phyloP scores from a whole-genome alignment of 768 basidiomycete genomes.

The Cyclocybe cylindracea region DNA sequence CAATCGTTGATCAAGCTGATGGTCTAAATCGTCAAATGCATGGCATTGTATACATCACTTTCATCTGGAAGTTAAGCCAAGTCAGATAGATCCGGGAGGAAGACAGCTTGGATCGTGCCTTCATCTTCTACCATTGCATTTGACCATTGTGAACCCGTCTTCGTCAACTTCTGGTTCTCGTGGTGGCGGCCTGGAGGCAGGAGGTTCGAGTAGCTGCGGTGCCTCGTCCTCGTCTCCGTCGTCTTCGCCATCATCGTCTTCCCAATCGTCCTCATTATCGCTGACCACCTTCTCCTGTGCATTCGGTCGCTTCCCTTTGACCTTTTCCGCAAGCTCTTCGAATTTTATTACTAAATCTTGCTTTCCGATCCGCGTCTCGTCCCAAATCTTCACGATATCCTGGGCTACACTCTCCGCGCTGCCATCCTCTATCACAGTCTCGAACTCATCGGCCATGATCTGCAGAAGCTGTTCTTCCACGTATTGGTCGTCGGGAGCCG shows the following conservation, averaged over 20 bases:
- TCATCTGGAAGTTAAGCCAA: too few species aligned
- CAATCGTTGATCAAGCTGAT: too few species aligned
- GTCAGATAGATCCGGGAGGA: too few species aligned
- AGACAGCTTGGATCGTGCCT: background rate
- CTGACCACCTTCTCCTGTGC: slow-evolving; percentile 45
- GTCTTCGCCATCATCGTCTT: slow-evolving; percentile 48
- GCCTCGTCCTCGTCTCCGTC: slow-evolving; percentile 47
- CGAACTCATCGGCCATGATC: slow-evolving; percentile 87
- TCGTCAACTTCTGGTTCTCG: slow-evolving; percentile 78
- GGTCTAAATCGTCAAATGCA: too few species aligned
- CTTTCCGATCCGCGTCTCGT: slow-evolving; percentile 44
- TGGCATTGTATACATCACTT: too few species aligned
- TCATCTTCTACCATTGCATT: slow-evolving; percentile 52
- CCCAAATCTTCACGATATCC: slow-evolving; percentile 75
- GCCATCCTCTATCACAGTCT: slow-evolving; percentile 80
- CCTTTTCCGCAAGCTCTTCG: slow-evolving; percentile 61
- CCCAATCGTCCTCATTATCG: slow-evolving; percentile 42
- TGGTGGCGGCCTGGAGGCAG: slow-evolving; percentile 11
- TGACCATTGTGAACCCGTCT: slow-evolving; percentile 89
- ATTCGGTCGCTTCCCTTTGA: slow-evolving; percentile 56
- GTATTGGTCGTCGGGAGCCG: slow-evolving; percentile 64
- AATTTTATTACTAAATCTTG: slow-evolving; percentile 55
- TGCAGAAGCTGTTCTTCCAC: slow-evolving; percentile 83
- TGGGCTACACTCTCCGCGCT: slow-evolving; percentile 73
- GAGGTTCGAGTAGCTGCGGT: slow-evolving; percentile 54